Base-by-base conservation (phyloP, 1,139 yeast species). In the Yamadazyma mexicana region DNA sequence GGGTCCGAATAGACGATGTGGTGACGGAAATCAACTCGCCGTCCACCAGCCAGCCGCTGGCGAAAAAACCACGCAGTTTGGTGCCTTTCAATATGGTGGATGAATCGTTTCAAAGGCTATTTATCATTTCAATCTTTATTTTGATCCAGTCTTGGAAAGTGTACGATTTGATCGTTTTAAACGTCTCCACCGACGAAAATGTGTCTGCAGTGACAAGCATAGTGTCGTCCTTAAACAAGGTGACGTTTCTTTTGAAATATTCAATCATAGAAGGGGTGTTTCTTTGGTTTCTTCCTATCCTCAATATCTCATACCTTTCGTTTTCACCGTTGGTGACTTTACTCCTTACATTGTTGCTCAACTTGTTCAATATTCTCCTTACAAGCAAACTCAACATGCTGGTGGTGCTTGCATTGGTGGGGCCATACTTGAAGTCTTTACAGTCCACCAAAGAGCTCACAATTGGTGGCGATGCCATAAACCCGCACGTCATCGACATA, bases 61-160 rank as follows among this genome's bases (percentile, higher is more conserved):
- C 20, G n/a, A 9, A 29, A 12, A 23, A 22, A 16, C 38, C 30
- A 15, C 35, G 37, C 16, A 38, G 59, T 3, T 60, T 81, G 39
- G 76, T 83, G 36, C 81, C 87, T 1, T 62, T 76, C 3, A 62
- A 70, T 7, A 61, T 81, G 1, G 58, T 91, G 23, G 96, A 89
- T 50, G 78, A 78, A n/a, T 88, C 87, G n/a, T 83, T 84, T 18
- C 98, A 92, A 59, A 66, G 96, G 47, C 61, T 80, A 34, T 73
- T 86, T 40, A 73, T 81, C 6, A 62, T 82, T 17, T 77, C 87
- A 2, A 46, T 86, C n/a, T 87, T 89, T 55, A 66, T 77, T 3
- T 69, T 86, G 36, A 69, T 91, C 16, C 97, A 91, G 59, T 79
- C 88, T 17, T 86, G 85, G 77, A 92, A 92, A 56, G 43, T 87